Conservation (phyloP, 371 early-diverging fungal genomes). For the Actinomortierella ambigua region DNA sequence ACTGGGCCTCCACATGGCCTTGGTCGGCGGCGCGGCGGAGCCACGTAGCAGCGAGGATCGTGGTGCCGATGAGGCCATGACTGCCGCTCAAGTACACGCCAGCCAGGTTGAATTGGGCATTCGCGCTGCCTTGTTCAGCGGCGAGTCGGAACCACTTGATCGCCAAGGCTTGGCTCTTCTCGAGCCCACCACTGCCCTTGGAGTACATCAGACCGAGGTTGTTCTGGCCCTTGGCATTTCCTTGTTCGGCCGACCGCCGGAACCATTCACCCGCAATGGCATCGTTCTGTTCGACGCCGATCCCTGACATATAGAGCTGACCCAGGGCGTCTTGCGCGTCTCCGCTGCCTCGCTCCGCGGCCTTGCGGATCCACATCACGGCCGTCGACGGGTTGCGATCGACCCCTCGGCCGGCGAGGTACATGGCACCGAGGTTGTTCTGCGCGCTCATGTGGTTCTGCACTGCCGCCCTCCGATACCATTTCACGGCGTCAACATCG, state of each 20-base stretch:
- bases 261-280: slow-evolving; percentile 75
- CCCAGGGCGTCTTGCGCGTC: slow-evolving; percentile 86
- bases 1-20: slow-evolving; percentile 73
- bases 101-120: too few species aligned
- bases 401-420: slow-evolving; percentile 83
- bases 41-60: too few species aligned
- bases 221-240: slow-evolving; percentile 84
- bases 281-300: slow-evolving; percentile 70
- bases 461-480: slow-evolving; percentile 73
- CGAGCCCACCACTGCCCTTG: too few species aligned
- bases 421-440: slow-evolving; percentile 76
- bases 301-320: slow-evolving; percentile 84
- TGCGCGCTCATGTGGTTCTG: slow-evolving; percentile 74
- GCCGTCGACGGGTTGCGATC: slow-evolving; percentile 67
- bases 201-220: slow-evolving; percentile 56
- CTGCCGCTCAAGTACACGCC: too few species aligned
- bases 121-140: too few species aligned
- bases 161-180: too few species aligned
- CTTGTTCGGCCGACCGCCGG: slow-evolving; percentile 68
- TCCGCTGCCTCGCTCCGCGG: slow-evolving; percentile 67
- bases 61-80: too few species aligned
- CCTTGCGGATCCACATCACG: slow-evolving; percentile 69
- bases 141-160: too few species aligned
- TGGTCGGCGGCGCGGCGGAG: slow-evolving; percentile 75
- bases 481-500: slow-evolving; percentile 70